Evolutionary conservation across 805 yeast genomes (phyloP).

Genomic region (Schizosaccharomyces japonicus): DNA sequence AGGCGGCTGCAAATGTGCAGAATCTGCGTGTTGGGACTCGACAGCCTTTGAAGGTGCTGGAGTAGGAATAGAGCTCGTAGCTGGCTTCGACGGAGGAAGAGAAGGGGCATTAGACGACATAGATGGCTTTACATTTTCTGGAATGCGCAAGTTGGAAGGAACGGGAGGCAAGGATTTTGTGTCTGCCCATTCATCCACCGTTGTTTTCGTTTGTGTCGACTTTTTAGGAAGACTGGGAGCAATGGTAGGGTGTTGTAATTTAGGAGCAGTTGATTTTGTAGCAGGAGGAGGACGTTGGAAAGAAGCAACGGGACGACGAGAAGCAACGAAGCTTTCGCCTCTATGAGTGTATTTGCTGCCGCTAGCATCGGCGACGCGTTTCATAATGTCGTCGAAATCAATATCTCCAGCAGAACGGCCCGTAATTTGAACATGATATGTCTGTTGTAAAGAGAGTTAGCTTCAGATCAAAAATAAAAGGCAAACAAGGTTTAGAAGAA

Average conservation of each 20-base stretch:
- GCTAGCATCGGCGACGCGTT: conserved; percentile 67
- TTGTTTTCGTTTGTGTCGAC: background rate
- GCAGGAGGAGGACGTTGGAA: background rate
- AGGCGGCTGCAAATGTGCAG: background rate
- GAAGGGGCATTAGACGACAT: background rate
- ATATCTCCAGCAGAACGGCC: conserved; percentile 88
- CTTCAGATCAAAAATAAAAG: too few species aligned
- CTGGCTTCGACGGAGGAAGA: background rate
- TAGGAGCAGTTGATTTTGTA: background rate
- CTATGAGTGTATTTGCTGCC: conserved; percentile 78
- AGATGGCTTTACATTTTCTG: background rate
- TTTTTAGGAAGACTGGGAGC: background rate
- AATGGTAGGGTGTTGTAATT: background rate
- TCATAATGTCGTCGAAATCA: conserved; percentile 48
- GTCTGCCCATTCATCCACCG: background rate
- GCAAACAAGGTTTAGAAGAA: background rate
- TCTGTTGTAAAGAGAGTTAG: conserved; percentile 18
- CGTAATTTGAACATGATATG: conserved; percentile 87
- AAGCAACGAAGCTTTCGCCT: conserved; percentile 8
- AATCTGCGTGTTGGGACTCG: background rate
- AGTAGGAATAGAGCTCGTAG: background rate
- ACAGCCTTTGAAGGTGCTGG: background rate
- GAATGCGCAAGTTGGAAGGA: background rate
- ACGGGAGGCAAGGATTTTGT: background rate
- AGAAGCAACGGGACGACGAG: background rate